phyloP scores from a whole-genome alignment of 768 basidiomycete species.

The Rhodotorula toruloides region DNA sequence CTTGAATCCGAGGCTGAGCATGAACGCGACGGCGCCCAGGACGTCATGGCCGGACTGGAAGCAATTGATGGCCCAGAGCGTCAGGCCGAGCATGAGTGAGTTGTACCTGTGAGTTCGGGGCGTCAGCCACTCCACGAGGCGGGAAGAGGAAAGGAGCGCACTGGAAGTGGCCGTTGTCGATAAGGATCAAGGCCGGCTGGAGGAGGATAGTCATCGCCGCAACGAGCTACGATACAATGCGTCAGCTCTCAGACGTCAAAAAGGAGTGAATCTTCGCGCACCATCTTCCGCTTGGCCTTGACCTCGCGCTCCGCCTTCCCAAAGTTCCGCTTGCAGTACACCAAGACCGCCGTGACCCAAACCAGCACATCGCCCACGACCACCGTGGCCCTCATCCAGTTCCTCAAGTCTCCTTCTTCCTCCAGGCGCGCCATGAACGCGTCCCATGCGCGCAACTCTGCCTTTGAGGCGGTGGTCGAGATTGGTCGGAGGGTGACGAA shows the following conservation, averaged over 20 bases:
- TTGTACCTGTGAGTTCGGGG: slow-evolving; percentile 57
- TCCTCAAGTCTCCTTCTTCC: slow-evolving; percentile 30
- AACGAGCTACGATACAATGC: slow-evolving; percentile 23
- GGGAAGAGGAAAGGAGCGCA: slow-evolving; percentile 22
- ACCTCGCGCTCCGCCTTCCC: background rate
- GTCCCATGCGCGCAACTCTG: slow-evolving; percentile 67
- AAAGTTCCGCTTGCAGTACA: slow-evolving; percentile 53
- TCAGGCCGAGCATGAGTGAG: slow-evolving; percentile 79
- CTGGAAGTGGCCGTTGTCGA: slow-evolving; percentile 93
- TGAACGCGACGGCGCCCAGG: slow-evolving; percentile 70
- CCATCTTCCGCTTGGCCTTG: slow-evolving; percentile 58
- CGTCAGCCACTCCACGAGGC: background rate
- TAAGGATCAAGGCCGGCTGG: slow-evolving; percentile 73
- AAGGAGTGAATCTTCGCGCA: slow-evolving; percentile 46
- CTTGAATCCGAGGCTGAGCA: slow-evolving; percentile 82
- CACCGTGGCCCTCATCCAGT: slow-evolving; percentile 77
- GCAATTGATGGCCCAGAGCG: slow-evolving; percentile 55
- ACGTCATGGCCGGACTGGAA: slow-evolving; percentile 67
- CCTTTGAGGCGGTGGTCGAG: slow-evolving; percentile 49
- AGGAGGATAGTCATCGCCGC: slow-evolving; percentile 68
- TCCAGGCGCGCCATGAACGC: slow-evolving; percentile 55
- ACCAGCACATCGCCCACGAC: slow-evolving; percentile 62
- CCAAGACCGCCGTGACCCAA: slow-evolving; percentile 67
- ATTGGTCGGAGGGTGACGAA: slow-evolving; percentile 22
- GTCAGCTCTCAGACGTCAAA: background rate